Percentiles rank a stretch among this genome's conserved stretches.
phyloP scores from a whole-genome alignment of 306 rosid species.

The Pyrus communis region DNA sequence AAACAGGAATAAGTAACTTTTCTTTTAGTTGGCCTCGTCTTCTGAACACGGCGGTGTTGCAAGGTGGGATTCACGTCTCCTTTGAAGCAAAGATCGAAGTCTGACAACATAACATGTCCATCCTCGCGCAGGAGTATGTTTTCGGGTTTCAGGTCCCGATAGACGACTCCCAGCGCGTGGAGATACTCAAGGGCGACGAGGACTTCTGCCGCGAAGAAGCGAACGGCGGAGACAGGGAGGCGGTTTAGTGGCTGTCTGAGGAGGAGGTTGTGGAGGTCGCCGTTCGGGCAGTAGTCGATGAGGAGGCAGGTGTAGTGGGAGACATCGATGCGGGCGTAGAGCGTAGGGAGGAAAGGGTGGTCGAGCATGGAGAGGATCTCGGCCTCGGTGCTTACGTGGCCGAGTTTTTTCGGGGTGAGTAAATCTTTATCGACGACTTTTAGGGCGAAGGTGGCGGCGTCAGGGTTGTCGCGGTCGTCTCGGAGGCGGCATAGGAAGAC shows the following conservation, averaged over 20 bases:
- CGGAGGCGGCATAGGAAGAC: conserved; percentile 82
- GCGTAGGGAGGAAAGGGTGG: conserved; percentile 91
- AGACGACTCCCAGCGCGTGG: conserved; percentile 71
- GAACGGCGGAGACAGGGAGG: conserved; percentile 25
- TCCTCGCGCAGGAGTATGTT: conserved; percentile 76
- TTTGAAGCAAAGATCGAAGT: conserved; percentile 71
- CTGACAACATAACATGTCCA: conserved; percentile 92
- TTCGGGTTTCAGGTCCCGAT: conserved; percentile 82
- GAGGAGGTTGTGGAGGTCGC: conserved; percentile 81
- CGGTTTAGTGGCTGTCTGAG: conserved; percentile 37
- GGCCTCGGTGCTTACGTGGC: conserved; percentile 60
- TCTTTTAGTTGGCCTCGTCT: not conserved
- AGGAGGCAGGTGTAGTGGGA: conserved; percentile 86
- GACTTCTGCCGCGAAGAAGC: conserved; percentile 78
- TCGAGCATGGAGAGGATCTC: conserved; percentile 66
- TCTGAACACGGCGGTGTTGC: not conserved
- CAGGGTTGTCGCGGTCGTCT: conserved; percentile 45
- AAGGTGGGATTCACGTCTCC: conserved; percentile 55
- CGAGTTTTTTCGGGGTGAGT: conserved; percentile 44
- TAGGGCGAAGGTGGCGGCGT: conserved; percentile 64
- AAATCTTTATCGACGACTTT: conserved; percentile 80
- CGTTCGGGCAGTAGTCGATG: conserved; percentile 81
- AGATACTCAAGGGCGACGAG: conserved; percentile 74
- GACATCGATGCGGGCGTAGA: conserved; percentile 73
- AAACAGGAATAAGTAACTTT: conserved; percentile 19